These are phyloP conservation scores for Arachis hypogaea DNA, from an alignment of 306 rosid species.

Conservation along the genomic window DNA sequence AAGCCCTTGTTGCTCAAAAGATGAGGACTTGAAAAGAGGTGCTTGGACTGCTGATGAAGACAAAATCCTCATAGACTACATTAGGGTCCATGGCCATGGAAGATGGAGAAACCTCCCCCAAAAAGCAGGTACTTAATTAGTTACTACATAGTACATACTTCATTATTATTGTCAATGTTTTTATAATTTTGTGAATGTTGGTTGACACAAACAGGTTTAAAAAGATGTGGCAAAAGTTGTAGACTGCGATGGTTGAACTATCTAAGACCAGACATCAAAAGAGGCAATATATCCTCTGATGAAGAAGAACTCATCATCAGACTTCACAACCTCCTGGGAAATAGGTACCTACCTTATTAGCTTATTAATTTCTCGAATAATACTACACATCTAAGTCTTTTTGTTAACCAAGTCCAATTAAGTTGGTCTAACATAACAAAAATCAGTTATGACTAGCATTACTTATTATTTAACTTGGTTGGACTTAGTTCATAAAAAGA, in stretches of 20 bases:
- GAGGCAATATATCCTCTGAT: constrained; percentile 43
- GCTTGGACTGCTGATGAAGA: constrained; percentile 47
- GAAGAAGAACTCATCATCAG: constrained; percentile 48
- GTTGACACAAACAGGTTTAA: constrained; percentile 18
- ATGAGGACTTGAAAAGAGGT: constrained; percentile 43
- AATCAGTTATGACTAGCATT: too few species aligned
- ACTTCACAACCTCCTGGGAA: constrained; percentile 46
- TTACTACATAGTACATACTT: too few species aligned
- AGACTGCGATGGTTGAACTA: constrained; percentile 43
- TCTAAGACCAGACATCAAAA: constrained; percentile 41
- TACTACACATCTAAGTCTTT: neutral
- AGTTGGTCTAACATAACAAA: too few species aligned
- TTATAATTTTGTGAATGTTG: neutral
- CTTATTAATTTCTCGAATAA: too few species aligned
- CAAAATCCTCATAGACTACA: constrained; percentile 38
- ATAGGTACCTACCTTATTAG: constrained; percentile 28
- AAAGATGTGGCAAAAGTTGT: constrained; percentile 42
- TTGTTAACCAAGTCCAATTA: too few species aligned
- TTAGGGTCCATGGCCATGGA: constrained; percentile 42
- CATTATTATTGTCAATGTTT: neutral
- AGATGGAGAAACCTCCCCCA: constrained; percentile 45
- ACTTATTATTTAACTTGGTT: too few species aligned
- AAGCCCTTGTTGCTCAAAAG: constrained; percentile 44
- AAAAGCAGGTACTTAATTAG: constrained; percentile 27
- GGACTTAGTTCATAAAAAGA: too few species aligned